Conservation (phyloP, 345 rosid species). For the Acer yangbiense region DNA sequence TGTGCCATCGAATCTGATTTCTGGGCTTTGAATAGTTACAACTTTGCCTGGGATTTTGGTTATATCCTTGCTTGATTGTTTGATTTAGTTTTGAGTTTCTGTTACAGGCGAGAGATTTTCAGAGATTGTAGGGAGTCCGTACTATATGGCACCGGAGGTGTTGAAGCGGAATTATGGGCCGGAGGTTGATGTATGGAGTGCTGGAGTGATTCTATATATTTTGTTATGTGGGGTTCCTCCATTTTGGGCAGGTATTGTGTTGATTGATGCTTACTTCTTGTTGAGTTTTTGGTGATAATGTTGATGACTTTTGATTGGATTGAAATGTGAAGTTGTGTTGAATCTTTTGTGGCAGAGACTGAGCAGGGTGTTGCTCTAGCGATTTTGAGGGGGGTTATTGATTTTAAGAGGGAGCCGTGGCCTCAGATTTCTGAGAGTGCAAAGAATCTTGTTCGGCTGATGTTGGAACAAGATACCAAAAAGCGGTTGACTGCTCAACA, state of each 20-base stretch:
- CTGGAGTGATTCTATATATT: constrained; percentile 88
- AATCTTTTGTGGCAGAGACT: constrained; percentile 55
- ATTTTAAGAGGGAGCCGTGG: constrained; percentile 95
- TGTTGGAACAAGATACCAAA: constrained; percentile 81
- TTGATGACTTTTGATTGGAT: constrained; percentile 3
- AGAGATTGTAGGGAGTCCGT: constrained; percentile 98
- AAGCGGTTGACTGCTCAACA: constrained; percentile 84
- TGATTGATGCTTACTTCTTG: constrained; percentile 6
- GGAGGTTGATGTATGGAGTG: constrained; percentile 93
- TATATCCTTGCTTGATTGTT: too few species aligned
- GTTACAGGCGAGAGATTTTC: constrained; percentile 70
- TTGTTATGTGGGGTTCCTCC: constrained; percentile 93
- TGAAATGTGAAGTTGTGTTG: constrained; percentile 7
- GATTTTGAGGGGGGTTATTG: constrained; percentile 79
- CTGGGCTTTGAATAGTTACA: background rate
- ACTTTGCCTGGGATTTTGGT: background rate
- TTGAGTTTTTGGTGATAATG: constrained; percentile 8
- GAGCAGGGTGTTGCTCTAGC: constrained; percentile 99
- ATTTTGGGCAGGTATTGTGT: constrained; percentile 78
- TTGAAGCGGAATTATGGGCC: constrained; percentile 90
- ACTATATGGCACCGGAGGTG: constrained; percentile 96
- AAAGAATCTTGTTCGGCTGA: constrained; percentile 80
- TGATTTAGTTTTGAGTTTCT: background rate
- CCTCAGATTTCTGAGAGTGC: constrained; percentile 91
- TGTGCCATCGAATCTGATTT: background rate